Evolutionary conservation across 768 basidiomycete species (phyloP).

Genomic region (Pulveroboletus sp.): DNA sequence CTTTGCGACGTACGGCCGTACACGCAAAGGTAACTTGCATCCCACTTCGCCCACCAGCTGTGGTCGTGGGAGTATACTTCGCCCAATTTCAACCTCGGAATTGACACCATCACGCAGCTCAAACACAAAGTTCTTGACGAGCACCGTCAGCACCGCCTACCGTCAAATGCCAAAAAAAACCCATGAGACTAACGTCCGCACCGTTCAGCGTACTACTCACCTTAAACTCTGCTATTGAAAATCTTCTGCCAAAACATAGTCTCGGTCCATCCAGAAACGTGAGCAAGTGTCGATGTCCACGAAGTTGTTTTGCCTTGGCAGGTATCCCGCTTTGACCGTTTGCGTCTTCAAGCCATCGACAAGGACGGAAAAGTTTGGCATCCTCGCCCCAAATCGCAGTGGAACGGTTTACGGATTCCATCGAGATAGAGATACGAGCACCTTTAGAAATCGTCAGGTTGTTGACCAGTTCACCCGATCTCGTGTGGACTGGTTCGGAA

Average conservation of each 20-base stretch:
- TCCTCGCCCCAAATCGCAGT: slow-evolving; percentile 57
- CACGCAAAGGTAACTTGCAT: slow-evolving; percentile 14
- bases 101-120: slow-evolving; percentile 35
- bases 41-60: slow-evolving; percentile 19
- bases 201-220: slow-evolving; percentile 6
- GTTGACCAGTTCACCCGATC: slow-evolving; percentile 35
- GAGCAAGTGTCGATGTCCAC: slow-evolving; percentile 46
- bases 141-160: slow-evolving; percentile 37
- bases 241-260: slow-evolving; percentile 44
- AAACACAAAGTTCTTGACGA: slow-evolving; percentile 37
- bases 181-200: background rate
- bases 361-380: slow-evolving; percentile 53
- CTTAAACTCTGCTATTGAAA: slow-evolving; percentile 39
- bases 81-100: slow-evolving; percentile 8
- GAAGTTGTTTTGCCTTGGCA: slow-evolving; percentile 35
- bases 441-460: slow-evolving; percentile 44
- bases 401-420: slow-evolving; percentile 46
- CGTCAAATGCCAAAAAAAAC: background rate
- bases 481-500: slow-evolving; percentile 28
- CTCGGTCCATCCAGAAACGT: slow-evolving; percentile 48
- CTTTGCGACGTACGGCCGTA: too few relatives aligned
- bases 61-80: slow-evolving; percentile 9
- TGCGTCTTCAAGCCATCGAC: slow-evolving; percentile 49
- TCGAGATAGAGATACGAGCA: slow-evolving; percentile 39
- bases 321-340: slow-evolving; percentile 15